Percentiles rank a stretch among this genome's conserved stretches.
These are phyloP conservation scores for Pythium folliculosum DNA, from an alignment of 352 stramenopile species.

Conservation along the genomic window DNA sequence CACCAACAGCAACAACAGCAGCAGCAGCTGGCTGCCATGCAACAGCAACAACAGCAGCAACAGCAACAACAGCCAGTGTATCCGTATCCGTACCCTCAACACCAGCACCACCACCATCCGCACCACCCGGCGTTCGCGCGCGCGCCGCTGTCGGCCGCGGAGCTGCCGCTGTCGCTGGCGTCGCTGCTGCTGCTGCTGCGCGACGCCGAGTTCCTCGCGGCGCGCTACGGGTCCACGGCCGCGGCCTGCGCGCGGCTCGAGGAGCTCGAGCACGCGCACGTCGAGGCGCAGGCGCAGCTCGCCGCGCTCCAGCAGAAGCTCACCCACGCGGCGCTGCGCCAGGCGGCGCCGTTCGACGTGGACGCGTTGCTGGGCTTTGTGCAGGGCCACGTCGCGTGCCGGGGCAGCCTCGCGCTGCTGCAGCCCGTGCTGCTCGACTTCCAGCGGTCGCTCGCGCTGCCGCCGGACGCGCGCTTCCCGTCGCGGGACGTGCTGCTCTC, in stretches of 20 bases:
- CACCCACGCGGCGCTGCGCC: constrained; percentile 27
- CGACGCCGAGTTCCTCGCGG: constrained; percentile 40
- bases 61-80: neutral
- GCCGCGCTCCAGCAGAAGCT: constrained; percentile 31
- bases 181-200: constrained; percentile 31
- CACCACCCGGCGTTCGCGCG: neutral
- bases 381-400: constrained; percentile 36
- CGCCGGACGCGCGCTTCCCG: constrained; percentile 22
- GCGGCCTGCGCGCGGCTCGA: constrained; percentile 33
- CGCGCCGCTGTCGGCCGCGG: neutral
- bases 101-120: neutral
- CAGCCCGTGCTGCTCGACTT: constrained; percentile 22
- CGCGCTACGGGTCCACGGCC: constrained; percentile 35
- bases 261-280: constrained; percentile 34
- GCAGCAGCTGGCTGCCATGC: constrained; percentile 2
- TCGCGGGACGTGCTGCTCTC: constrained; percentile 24
- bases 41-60: constrained; percentile 2
- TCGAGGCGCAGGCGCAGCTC: constrained; percentile 28
- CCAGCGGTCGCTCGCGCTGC: constrained; percentile 25
- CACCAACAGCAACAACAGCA: neutral
- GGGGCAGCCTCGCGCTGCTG: constrained; percentile 35
- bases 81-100: neutral
- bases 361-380: constrained; percentile 35
- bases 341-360: constrained; percentile 19
- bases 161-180: constrained; percentile 26